Evolutionary conservation across 2,329 filamentous ascomycete genomes (phyloP), one percentile per base, ranked within the genome.

Genomic region (Exophiala calicioides): DNA sequence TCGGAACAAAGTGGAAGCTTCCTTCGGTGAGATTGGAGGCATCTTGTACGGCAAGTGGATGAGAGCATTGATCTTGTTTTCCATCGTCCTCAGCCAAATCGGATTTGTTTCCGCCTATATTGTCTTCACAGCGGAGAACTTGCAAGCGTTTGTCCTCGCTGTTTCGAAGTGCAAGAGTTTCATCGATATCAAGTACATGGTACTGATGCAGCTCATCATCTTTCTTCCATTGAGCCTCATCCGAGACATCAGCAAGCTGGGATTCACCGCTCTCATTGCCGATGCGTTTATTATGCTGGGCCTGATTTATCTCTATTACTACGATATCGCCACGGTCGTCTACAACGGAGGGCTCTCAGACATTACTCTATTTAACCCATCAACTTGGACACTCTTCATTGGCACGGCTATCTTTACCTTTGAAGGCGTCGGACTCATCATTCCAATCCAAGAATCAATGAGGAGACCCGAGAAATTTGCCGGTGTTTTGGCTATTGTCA

Each of bases 361-460:
- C 65, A 90, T 97, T 62, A 80, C 86, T 58, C 78, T 86, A 62
- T 97, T 98, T 77, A 98, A 98, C 72, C 70, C 85, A 30, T 82
- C 86, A 51, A 85, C 90, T 65, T 98, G 94, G 93, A 95, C 93
- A 0, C 78, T 98, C 3, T 97, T 98, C 67, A 98, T 98, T 60
- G 94, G 93, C 52, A 98, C 94, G 0, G 93, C 94, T 20, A 97
- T 98, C 65, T 98, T 98, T 72, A 97, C 93, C 0, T 98, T 97
- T 63, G 93, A 98, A 65, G 93, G 93, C 20, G 94, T 98, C 52
- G 94, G 93, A 9, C 81, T 98, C 37, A 94, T 98, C 67, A 96
- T 98, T 53, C 93, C 94, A 0, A 96, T 98, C 50, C 94, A 98
- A 68, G 90, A 94, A 62, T 94, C 90, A 16, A 98, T 98, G 93